Evolutionary conservation across 805 yeast species (phyloP).

Genomic region (Teunomyces funiuensis): DNA sequence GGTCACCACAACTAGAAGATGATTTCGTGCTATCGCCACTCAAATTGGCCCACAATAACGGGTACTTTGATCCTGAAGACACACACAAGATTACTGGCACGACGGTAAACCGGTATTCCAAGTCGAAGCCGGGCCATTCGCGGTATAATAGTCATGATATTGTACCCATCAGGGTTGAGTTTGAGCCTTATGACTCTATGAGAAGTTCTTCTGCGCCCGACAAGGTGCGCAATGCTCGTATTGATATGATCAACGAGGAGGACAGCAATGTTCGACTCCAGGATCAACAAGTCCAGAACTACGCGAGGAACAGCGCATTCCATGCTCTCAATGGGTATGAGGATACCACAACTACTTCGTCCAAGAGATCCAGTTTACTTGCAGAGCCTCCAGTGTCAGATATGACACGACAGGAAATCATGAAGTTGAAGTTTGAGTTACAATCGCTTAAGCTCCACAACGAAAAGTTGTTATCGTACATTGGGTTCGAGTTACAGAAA

Average conservation of each 20-base stretch:
- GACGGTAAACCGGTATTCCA: slow-evolving; percentile 25
- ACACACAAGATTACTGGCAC: not conserved
- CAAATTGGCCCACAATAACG: slow-evolving; percentile 30
- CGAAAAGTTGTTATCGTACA: slow-evolving; percentile 55
- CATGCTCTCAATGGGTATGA: slow-evolving; percentile 29
- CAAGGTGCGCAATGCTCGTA: slow-evolving; percentile 14
- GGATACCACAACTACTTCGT: slow-evolving; percentile 22
- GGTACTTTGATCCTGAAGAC: slow-evolving; percentile 14
- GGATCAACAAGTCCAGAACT: slow-evolving; percentile 2
- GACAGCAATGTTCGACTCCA: not conserved
- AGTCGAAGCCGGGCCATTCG: slow-evolving; percentile 33
- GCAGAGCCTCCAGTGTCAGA: slow-evolving; percentile 25
- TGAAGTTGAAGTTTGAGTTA: slow-evolving; percentile 51
- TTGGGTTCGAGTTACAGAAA: slow-evolving; percentile 56
- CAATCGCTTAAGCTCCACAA: slow-evolving; percentile 54
- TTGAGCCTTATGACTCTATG: slow-evolving; percentile 25
- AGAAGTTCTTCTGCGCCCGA: slow-evolving; percentile 33
- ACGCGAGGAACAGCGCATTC: slow-evolving; percentile 26
- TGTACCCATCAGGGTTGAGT: slow-evolving; percentile 44
- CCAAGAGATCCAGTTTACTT: slow-evolving; percentile 32
- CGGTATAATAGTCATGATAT: slow-evolving; percentile 44
- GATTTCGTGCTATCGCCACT: slow-evolving; percentile 44
- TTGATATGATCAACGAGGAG: slow-evolving; percentile 15
- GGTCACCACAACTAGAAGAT: slow-evolving; percentile 21
- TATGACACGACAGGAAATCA: slow-evolving; percentile 46